Percentiles rank a stretch among this genome's conserved stretches.
Conservation (phyloP, 1,139 yeast species). For the Candida tunisiensis region DNA sequence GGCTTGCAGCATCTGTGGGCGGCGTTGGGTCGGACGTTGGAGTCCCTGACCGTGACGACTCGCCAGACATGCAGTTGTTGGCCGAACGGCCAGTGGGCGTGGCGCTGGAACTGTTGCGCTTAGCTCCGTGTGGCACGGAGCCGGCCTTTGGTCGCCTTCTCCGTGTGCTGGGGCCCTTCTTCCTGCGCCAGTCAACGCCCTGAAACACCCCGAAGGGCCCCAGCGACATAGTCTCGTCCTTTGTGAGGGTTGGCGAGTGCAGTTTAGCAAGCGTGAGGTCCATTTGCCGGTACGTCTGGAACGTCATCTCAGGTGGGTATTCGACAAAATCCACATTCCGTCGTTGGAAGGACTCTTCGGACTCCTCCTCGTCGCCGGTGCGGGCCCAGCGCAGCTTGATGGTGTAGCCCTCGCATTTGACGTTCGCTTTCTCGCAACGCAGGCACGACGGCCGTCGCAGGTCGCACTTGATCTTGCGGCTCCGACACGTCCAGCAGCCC, state of each 20-base stretch:
- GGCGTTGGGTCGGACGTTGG: too few relatives aligned
- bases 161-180: background rate
- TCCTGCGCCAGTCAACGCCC: conserved; percentile 16
- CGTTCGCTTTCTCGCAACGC: conserved; percentile 35
- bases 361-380: conserved; percentile 14
- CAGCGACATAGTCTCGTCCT: conserved; percentile 35
- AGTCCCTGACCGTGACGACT: too few relatives aligned
- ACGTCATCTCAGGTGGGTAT: conserved; percentile 42
- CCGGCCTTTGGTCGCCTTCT: background rate
- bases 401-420: conserved; percentile 68
- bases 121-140: too few relatives aligned
- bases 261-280: conserved; percentile 51
- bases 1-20: too few relatives aligned
- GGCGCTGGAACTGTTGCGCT: too few relatives aligned
- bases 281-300: conserved; percentile 67
- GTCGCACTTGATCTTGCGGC: conserved; percentile 45
- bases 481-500: conserved; percentile 51
- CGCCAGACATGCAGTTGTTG: too few relatives aligned
- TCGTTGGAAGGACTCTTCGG: conserved; percentile 28
- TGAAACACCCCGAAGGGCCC: conserved; percentile 83
- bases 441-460: conserved; percentile 33
- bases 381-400: conserved; percentile 59
- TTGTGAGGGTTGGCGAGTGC: conserved; percentile 30
- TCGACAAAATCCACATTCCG: conserved; percentile 58
- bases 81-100: too few relatives aligned